Conservation (phyloP, 2,329 filamentous ascomycete genomes). For the Penicillium sp. region DNA sequence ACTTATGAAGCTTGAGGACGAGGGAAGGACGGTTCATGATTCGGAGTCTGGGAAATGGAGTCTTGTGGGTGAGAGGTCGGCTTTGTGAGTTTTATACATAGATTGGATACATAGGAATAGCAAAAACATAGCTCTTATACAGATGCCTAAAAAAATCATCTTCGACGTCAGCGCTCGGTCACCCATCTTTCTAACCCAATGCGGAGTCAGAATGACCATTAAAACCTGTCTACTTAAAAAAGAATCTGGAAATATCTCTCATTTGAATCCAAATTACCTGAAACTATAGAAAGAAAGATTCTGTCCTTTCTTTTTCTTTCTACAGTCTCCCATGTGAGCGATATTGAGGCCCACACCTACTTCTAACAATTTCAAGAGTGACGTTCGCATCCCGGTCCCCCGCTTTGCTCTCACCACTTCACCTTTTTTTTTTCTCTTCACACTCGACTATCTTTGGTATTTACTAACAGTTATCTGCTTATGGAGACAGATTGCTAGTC, state of each 20-base stretch:
- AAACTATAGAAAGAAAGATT: neutral
- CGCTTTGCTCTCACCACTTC: conserved; percentile 2
- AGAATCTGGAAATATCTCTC: neutral
- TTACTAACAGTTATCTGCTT: neutral
- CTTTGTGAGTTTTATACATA: conserved; percentile 23
- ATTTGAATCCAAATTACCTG: neutral
- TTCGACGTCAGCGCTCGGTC: neutral
- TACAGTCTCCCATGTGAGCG: conserved; percentile 13
- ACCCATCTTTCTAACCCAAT: neutral
- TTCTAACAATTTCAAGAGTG: neutral
- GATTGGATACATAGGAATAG: neutral
- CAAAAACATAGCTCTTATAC: neutral
- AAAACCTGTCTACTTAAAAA: neutral
- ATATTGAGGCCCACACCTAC: conserved; percentile 17
- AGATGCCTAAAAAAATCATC: neutral
- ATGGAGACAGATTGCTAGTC: conserved; percentile 6
- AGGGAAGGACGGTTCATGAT: conserved; percentile 61
- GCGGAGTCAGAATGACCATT: neutral
- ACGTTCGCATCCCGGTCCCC: conserved; percentile 11
- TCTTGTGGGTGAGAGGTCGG: conserved; percentile 28
- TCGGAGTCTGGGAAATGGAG: conserved; percentile 30
- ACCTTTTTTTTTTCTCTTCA: neutral
- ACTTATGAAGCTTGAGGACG: conserved; percentile 70
- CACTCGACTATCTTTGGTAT: neutral
- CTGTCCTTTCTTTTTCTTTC: neutral